Conservation (phyloP, 306 rosid genomes). For the Urtica urens region DNA sequence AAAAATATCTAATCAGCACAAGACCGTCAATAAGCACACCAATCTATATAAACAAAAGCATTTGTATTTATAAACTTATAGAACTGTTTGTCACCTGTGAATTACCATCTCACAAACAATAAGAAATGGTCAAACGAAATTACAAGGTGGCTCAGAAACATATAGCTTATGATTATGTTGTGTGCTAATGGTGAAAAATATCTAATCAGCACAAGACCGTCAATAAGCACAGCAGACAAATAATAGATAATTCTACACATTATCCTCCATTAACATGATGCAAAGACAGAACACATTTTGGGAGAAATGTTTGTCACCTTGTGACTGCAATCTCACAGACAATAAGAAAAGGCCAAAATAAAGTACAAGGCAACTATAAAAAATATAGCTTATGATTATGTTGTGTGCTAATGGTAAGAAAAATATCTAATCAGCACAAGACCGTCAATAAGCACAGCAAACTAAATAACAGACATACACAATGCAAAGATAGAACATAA, state of each 20-base stretch:
- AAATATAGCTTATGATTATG: neutral
- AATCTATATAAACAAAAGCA: no score
- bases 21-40: no score
- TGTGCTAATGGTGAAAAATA: slow-evolving; percentile 23
- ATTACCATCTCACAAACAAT: neutral
- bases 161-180: slow-evolving; percentile 55
- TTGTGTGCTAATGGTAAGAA: slow-evolving; percentile 20
- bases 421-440: slow-evolving; percentile 28
- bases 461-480: neutral
- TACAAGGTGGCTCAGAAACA: slow-evolving; percentile 14
- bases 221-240: neutral
- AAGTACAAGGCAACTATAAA: slow-evolving; percentile 19
- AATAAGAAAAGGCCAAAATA: slow-evolving; percentile 9
- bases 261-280: neutral
- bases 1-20: slow-evolving; percentile 22
- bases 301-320: neutral
- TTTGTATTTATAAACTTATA: neutral
- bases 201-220: slow-evolving; percentile 39
- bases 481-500: neutral
- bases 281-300: neutral
- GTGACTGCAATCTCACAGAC: no score
- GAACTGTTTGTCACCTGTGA: neutral
- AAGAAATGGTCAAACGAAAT: slow-evolving; percentile 7
- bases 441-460: slow-evolving; percentile 17
- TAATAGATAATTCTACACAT: neutral